Percentiles rank a stretch among this genome's conserved stretches.
Conservation (phyloP, 2,329 filamentous ascomycete genomes). For the Paecilomyces niveus region DNA sequence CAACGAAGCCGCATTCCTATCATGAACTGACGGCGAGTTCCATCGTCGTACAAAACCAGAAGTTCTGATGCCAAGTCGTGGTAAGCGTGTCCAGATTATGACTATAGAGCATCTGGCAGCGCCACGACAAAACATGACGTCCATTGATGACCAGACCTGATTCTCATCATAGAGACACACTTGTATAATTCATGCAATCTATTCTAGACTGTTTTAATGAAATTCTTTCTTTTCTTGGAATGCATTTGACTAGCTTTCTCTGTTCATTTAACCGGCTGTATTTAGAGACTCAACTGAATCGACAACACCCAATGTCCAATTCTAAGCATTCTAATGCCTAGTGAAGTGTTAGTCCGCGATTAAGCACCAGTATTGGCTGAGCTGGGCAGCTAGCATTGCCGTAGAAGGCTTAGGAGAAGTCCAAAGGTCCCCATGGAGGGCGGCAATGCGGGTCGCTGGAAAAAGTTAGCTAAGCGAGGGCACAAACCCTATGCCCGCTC, state of each 20-base stretch:
- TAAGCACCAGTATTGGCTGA: background rate
- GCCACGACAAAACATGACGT: background rate
- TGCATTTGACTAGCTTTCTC: background rate
- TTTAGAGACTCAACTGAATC: background rate
- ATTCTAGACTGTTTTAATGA: background rate
- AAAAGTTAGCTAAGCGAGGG: constrained; percentile 31
- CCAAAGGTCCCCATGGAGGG: background rate
- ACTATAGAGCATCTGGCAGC: background rate
- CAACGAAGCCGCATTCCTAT: background rate
- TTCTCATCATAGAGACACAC: background rate
- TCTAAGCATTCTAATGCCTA: background rate
- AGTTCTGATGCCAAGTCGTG: background rate
- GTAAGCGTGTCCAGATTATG: background rate
- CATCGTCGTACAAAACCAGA: background rate
- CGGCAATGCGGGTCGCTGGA: constrained; percentile 10
- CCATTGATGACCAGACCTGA: background rate
- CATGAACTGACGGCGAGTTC: background rate
- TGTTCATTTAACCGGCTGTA: background rate
- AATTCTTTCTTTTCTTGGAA: background rate
- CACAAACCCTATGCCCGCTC: constrained; percentile 27
- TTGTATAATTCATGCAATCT: background rate
- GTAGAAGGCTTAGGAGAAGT: background rate
- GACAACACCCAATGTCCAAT: background rate
- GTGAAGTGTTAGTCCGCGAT: background rate
- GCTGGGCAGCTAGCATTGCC: background rate